Base-by-base conservation (phyloP, 2,329 filamentous ascomycete species). In the Tolypocladium paradoxum region DNA sequence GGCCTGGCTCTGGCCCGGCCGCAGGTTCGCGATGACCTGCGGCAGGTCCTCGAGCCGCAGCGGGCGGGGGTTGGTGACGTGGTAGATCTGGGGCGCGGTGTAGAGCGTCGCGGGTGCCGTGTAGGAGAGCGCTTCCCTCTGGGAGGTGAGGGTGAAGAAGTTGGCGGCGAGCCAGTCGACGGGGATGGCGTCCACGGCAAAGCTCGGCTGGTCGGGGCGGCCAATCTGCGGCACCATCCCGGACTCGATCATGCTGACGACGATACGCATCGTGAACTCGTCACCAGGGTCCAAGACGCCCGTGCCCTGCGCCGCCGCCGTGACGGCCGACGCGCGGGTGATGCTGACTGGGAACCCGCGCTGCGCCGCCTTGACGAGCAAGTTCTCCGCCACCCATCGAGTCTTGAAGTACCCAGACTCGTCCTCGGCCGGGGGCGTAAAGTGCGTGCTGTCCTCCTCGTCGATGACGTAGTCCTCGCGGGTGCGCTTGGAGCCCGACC, bases 381-480 rank as follows among this genome's bases (percentile, higher is more conserved):
- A 47, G 38, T 53, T 60, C 59, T 64, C 62, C 3, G 61, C 57
- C 14, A 61, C 62, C 62, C 62, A 63, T 18, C 60, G 58, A 12
- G 59, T 60, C 56, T 63, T 63, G 56, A 64, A 64, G 56, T 63
- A 64, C 18, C 61, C 62, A 14, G 55, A 56, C 33, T 63, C 59
- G 43, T 62, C 58, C 14, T 59, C 57, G 4, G 61, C 53, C 1
- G 62, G 61, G 11, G 61, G 60, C 22, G 53, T 49, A 48, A 62
- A 63, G 49, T 62, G 59, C 12, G 53, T 43, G 52, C 56, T 59
- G 40, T 56, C 54, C 52, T 61, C 57, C 46, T 62, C 60, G 4
- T 40, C 50, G 18, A 54, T 58, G 24, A 60, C 56, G 45, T 55
- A 56, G 1, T 57, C 54, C 6, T 54, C 29, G 24, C 56, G 57